Evolutionary conservation across 2,329 filamentous ascomycete species (phyloP), one percentile per base, ranked within the genome.

Genomic region (Ascochyta pisi): DNA sequence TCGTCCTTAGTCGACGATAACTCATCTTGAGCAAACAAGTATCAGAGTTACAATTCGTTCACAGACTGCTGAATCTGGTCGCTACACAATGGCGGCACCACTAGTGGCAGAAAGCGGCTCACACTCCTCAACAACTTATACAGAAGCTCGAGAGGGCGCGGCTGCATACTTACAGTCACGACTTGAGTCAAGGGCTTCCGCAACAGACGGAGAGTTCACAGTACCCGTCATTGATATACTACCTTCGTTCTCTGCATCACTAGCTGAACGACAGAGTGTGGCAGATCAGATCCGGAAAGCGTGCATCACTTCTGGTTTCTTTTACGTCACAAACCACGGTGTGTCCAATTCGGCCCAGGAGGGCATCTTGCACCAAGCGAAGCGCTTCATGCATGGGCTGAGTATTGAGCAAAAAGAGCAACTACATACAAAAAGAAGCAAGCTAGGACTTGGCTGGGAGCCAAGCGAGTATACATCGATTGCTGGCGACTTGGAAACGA

Each of bases 401-500:
- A 63, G 66, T 1, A 48, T 54, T 6, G 62, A 68, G 23, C 68
- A 76, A 57, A 79, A 78, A 50, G 70, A 78, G 42, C 52, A 67
- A 0, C 31, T 80, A 12, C 77, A 79, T 53, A 69, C 78, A 37
- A 73, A 73, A 52, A 62, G 76, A 40, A 77, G 72, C 19, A 69
- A 71, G 8, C 70, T 77, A 38, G 74, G 77, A 31, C 69, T 77
- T 31, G 77, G 77, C 0, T 80, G 71, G 69, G 77, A 79, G 57
- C 77, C 77, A 3, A 70, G 73, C 27, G 74, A 76, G 40, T 77
- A 72, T 48, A 78, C 76, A 0, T 76, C 72, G 9, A 70, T 78
- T 16, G 77, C 76, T 12, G 75, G 76, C 12, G 73, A 73, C 31
- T 60, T 70, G 15, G 77, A 79, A 62, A 74, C 73, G 0, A 79